Evolutionary conservation across 306 rosid genomes (phyloP).

Genomic region (Quercus berberidifolia): DNA sequence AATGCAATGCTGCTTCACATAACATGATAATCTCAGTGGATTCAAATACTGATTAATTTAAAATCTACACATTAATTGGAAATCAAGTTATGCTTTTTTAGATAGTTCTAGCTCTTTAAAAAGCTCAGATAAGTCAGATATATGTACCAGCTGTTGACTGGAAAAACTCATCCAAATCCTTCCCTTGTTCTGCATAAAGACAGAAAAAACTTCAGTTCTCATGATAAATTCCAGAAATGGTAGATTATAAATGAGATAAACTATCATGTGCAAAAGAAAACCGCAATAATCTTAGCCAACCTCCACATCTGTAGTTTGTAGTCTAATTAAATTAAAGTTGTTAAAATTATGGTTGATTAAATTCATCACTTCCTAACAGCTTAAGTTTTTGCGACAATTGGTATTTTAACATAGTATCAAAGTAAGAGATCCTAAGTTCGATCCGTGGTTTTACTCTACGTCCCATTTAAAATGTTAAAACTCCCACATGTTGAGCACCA

Average conservation of each 20-base stretch:
- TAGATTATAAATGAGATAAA: not conserved
- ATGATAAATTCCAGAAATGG: conserved; percentile 14
- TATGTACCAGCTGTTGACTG: conserved; percentile 77
- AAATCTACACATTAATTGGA: not conserved
- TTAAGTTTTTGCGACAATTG: no score
- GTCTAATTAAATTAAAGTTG: no score
- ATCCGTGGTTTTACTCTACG: no score
- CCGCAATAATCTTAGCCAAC: conserved; percentile 2
- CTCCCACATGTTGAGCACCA: no score
- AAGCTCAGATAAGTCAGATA: conserved; percentile 4
- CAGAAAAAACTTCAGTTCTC: conserved; percentile 4
- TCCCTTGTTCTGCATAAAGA: conserved; percentile 63
- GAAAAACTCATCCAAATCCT: conserved; percentile 81
- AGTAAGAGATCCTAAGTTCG: no score
- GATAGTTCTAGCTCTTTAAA: not conserved
- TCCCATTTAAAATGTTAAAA: no score
- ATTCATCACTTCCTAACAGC: no score
- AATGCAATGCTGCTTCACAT: not conserved
- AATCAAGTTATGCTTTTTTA: not conserved
- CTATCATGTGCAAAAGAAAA: not conserved
- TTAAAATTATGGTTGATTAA: no score
- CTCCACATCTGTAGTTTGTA: not conserved
- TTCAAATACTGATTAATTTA: not conserved
- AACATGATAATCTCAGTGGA: not conserved
- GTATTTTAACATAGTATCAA: no score